These are phyloP conservation scores for Arthrobotrys entomopaga DNA, from an alignment of 2,329 filamentous ascomycete genomes.

Conservation along the genomic window DNA sequence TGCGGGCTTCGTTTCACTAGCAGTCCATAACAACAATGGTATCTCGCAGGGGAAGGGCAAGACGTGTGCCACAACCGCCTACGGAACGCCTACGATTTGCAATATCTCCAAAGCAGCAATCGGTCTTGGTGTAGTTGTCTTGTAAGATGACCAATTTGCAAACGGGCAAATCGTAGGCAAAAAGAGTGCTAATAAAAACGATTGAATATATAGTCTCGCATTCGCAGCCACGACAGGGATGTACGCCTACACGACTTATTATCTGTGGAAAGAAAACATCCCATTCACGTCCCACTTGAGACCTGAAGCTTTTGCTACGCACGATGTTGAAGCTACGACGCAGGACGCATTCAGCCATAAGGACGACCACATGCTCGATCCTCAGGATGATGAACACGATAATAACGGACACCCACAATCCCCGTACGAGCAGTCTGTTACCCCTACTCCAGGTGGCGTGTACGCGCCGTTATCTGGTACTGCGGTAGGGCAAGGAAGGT, in stretches of 20 bases:
- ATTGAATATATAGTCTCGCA: constrained; percentile 53
- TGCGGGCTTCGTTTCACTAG: constrained; percentile 73
- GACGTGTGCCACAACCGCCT: constrained; percentile 60
- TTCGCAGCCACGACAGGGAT: constrained; percentile 58
- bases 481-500: constrained; percentile 48
- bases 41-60: constrained; percentile 55
- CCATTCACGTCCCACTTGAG: constrained; percentile 43
- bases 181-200: constrained; percentile 1
- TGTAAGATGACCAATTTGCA: constrained; percentile 64
- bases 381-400: constrained; percentile 39
- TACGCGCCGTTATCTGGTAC: constrained; percentile 47
- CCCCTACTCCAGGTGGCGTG: constrained; percentile 38
- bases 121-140: constrained; percentile 71
- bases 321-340: constrained; percentile 52
- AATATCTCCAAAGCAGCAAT: constrained; percentile 72
- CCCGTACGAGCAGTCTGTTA: constrained; percentile 27
- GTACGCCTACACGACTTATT: constrained; percentile 58
- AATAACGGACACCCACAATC: constrained; percentile 40
- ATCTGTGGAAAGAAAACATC: constrained; percentile 56
- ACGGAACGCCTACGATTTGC: constrained; percentile 67
- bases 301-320: constrained; percentile 24
- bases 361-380: constrained; percentile 50
- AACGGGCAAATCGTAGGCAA: constrained; percentile 17
- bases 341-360: constrained; percentile 55
- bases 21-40: constrained; percentile 69